Evolutionary conservation across 2,329 filamentous ascomycete species (phyloP).

Genomic region (Chaetomiaceae sp.): DNA sequence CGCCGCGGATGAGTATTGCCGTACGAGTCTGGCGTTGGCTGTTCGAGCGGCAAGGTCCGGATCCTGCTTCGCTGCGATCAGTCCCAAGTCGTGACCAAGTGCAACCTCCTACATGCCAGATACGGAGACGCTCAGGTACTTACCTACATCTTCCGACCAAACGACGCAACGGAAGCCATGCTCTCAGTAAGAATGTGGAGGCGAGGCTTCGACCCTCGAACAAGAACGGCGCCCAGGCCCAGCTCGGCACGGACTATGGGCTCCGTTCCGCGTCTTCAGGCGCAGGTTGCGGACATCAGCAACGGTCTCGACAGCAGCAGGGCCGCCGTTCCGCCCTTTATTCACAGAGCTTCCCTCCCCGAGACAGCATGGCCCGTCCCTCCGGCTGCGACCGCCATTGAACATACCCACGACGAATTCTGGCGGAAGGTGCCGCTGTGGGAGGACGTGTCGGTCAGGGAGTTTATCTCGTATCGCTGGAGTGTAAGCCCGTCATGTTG

Average conservation of each 20-base stretch:
- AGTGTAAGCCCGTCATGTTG: constrained; percentile 36
- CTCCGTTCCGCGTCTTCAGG: constrained; percentile 17
- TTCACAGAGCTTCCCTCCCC: too few species aligned
- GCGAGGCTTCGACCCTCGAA: constrained; percentile 1
- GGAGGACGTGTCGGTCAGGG: constrained; percentile 39
- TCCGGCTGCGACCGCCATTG: background rate
- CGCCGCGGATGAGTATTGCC: background rate
- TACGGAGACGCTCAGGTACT: too few species aligned
- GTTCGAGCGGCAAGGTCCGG: background rate
- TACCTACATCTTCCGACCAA: constrained; percentile 1
- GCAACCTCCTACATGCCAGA: background rate
- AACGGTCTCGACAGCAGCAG: constrained; percentile 1
- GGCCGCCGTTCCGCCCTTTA: background rate
- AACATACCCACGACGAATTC: constrained; percentile 33
- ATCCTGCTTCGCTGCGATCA: too few species aligned
- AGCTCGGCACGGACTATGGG: constrained; percentile 12
- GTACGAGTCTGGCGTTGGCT: background rate
- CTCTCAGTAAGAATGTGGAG: constrained; percentile 5
- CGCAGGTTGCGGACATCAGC: constrained; percentile 17
- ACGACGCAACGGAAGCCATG: constrained; percentile 11
- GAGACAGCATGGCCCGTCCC: too few species aligned
- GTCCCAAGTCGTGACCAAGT: background rate
- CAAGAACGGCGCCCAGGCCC: background rate
- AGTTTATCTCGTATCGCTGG: constrained; percentile 50
- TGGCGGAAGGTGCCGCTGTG: constrained; percentile 47